These are phyloP conservation scores for Oryza meridionalis DNA, from an alignment of 176 grass and related monocot genomes.

Conservation along the genomic window DNA sequence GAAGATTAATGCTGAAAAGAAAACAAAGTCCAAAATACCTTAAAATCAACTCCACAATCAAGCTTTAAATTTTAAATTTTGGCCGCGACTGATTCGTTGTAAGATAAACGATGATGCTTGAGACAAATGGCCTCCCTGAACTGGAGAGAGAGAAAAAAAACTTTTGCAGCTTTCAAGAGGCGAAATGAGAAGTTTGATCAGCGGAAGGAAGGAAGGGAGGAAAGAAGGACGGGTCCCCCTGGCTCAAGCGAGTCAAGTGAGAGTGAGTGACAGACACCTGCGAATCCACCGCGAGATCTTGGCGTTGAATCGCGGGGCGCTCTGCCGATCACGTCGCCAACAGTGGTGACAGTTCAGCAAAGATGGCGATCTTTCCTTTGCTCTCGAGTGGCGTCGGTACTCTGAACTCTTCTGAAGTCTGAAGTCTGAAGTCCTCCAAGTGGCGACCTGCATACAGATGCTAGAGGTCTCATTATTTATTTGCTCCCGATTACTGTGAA, in stretches of 20 bases:
- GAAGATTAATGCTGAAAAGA: no score
- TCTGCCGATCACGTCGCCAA: neutral
- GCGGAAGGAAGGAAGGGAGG: neutral
- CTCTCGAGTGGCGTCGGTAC: neutral
- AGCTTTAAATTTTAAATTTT: no score
- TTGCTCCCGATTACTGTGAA: neutral
- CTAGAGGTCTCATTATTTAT: neutral
- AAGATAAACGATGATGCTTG: no score
- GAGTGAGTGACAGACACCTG: neutral
- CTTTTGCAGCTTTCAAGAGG: neutral
- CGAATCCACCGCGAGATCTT: constrained; percentile 39
- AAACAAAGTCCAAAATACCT: no score
- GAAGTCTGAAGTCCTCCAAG: neutral
- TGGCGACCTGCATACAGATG: neutral
- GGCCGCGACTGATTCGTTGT: no score
- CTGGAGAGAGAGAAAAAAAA: neutral
- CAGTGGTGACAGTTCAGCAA: neutral
- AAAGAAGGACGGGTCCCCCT: neutral
- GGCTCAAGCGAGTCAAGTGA: no score
- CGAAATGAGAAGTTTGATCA: neutral
- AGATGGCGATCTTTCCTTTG: constrained; percentile 22
- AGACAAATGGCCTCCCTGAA: neutral
- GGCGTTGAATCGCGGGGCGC: constrained; percentile 9
- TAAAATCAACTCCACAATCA: no score
- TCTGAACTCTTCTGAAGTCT: neutral